Base-by-base conservation (phyloP, 2,329 filamentous ascomycete species). In the Phyllosticta ampelicida region DNA sequence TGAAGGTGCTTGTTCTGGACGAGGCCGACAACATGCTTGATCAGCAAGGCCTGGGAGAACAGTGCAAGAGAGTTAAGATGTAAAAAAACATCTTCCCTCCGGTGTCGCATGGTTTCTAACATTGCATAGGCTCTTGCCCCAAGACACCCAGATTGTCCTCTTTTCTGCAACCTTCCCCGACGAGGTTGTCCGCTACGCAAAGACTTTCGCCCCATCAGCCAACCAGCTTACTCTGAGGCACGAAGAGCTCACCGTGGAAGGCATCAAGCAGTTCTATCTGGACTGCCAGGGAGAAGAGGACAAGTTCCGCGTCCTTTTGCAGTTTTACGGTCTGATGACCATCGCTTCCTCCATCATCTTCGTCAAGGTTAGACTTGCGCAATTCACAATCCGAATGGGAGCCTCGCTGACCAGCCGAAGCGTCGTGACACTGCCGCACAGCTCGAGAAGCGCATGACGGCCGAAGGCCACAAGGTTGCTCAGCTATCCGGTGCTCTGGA, bases 21-120 rank as follows among this genome's bases (percentile, higher is more conserved):
- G 94, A 99, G 76, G 94, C 94, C 59, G 94, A 99, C 76, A 97
- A 96, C 76, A 99, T 99, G 94, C 78, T 99, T 61, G 94, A 97
- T 69, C 87, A 92, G 73, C 90, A 96, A 74, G 92, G 94, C 55
- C 79, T 99, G 58, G 94, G 94, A 55, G 94, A 97, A 60, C 94
- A 99, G 75, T 97, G 92, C 73, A 82, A 90, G 65, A 85, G 91
- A 64, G 89, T 96, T 65, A 96, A 95, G 77, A 74, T 75, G 89
- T 94, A 74, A 67, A 4, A 4, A 8, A 8, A 84, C 75, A n/a
- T 26, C 51, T 23, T 16, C 11, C 13, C 8, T n/a, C 6, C 4
- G 36, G n/a, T 2, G 13, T n/a, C 8, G n/a, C 36, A 5, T 44
- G 53, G 21, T 28, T 11, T 23, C 71, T 77, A 68, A 77, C 62